Evolutionary conservation across 2,329 filamentous ascomycete genomes (phyloP).

Genomic region (Tolypocladium album): DNA sequence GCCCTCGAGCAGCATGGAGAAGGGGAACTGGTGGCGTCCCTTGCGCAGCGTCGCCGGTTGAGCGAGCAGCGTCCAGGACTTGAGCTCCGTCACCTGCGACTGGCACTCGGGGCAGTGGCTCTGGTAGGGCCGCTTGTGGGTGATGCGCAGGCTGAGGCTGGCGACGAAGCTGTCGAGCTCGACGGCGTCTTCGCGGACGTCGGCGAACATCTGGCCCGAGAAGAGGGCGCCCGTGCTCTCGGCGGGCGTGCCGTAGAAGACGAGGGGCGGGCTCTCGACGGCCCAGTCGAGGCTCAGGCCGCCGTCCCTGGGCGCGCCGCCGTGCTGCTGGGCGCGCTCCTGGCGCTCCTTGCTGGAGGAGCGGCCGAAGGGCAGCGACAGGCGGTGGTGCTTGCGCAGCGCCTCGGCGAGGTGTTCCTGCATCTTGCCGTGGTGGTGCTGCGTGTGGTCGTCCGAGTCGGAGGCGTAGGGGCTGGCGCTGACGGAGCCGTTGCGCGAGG

Average conservation of each 20-base stretch:
- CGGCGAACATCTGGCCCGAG: constrained; percentile 69
- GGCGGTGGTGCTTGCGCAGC: constrained; percentile 28
- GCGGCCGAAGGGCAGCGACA: constrained; percentile 27
- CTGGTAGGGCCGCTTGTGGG: constrained; percentile 73
- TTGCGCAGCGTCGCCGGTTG: constrained; percentile 38
- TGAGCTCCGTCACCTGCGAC: constrained; percentile 60
- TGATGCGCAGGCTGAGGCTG: constrained; percentile 56
- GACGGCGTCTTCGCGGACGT: constrained; percentile 54
- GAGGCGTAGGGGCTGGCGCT: constrained; percentile 23
- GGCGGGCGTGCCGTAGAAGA: constrained; percentile 68
- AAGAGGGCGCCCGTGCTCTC: constrained; percentile 76
- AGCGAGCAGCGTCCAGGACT: constrained; percentile 67
- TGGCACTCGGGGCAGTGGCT: constrained; percentile 70
- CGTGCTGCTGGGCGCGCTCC: constrained; percentile 20
- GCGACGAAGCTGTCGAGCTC: constrained; percentile 66
- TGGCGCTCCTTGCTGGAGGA: constrained; percentile 24
- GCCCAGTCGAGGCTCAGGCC: constrained; percentile 38
- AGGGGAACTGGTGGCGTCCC: constrained; percentile 69
- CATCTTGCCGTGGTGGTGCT: constrained; percentile 19
- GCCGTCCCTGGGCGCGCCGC: constrained; percentile 23
- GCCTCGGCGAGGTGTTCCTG: constrained; percentile 23
- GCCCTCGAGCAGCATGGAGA: constrained; percentile 77
- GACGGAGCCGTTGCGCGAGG: constrained; percentile 15
- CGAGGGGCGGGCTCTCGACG: constrained; percentile 78
- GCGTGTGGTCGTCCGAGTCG: constrained; percentile 21